Base-by-base conservation (phyloP, 2,329 filamentous ascomycete genomes). In the Metarhizium robertsii region DNA sequence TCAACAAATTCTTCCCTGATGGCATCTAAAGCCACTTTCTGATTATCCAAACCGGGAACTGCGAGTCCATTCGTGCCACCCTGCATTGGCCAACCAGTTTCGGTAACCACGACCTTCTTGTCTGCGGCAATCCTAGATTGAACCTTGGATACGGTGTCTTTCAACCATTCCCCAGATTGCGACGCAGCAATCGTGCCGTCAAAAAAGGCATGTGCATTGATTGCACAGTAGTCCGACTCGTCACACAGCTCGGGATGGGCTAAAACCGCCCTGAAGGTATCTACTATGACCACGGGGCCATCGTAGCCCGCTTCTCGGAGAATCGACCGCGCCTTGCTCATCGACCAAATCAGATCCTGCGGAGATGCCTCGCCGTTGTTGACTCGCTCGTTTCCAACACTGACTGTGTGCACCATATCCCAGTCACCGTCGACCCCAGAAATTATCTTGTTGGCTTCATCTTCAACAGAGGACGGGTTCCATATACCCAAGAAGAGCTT, bases 201-300 rank as follows among this genome's bases (percentile, higher is more conserved):
- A 69, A 94, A 95, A 79, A 91, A 95, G 13, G 90, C 81, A 69
- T 95, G 90, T 61, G 84, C 82, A 71, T 96, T 95, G 67, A 87
- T 81, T 16, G 89, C 87, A 64, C 86, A 90, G 72, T 88, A 89
- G 65, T 95, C 90, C 1, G 87, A 88, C 49, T 75, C 77, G 30
- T 83, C 69, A 71, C 90, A 95, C 50, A 96, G 78, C 53, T 80
- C 73, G 0, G 86, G 85, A 62, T 92, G 79, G 52, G 75, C 71
- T 50, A 85, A 73, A n/a, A 84, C 78, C 5, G 86, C 84, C 25
- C 81, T 78, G 64, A 89, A 88, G 1, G 88, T 92, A 67, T 96
- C 91, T 50, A 92, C 88, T 0, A 87, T 85, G 42, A 92, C 88
- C 34, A 95, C 83, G 2, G 83, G 82, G 2, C 90, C 90, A 2